Evolutionary conservation across 202 grass and related monocot genomes (phyloP), one percentile per base, ranked within the genome.

Genomic region (Alloteropsis angusta): DNA sequence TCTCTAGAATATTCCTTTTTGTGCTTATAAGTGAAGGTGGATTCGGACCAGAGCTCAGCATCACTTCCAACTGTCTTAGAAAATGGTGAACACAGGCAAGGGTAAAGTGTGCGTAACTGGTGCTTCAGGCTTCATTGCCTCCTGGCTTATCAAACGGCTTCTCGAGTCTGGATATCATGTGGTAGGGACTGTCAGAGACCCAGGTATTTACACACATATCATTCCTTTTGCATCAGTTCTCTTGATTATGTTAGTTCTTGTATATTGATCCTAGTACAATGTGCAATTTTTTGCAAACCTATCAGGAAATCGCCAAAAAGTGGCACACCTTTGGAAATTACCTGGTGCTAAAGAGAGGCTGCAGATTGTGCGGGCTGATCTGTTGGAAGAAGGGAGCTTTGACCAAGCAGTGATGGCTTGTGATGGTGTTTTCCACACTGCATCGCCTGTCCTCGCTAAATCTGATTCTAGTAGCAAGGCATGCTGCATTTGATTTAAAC

Each of bases 41-140:
- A 41, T 65, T 71, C 49, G 56, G 76, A 70, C 44, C 35, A 32
- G 22, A 49, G 34, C 48, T 76, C 56, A 80, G 38, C 69, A 64
- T 71, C 76, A 25, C 12, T 34, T 55, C 55, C 17, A 57, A 42
- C 60, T 25, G 32, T 57, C 74, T 47, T 7, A 80, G 64, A 77
- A 38, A 59, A 88, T 88, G 86, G 86, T 81, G 77, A 85, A 0
- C 71, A 77, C 71, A 85, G 49, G 9, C 65, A 88, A 85, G 71
- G 87, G 89, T 46, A 92, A 89, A 84, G 89, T 97, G 15, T 97
- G 91, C 38, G 94, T 97, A 15, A 97, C 94, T 34, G 94, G 94
- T 58, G 94, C 91, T 9, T 84, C 91, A 41, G 94, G 94, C 17
- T 97, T 84, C 60, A 30, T 93, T 85, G 94, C 91, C 59, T 93